phyloP scores from a whole-genome alignment of 371 early-diverging fungal species.

The Apophysomyces sp. region DNA sequence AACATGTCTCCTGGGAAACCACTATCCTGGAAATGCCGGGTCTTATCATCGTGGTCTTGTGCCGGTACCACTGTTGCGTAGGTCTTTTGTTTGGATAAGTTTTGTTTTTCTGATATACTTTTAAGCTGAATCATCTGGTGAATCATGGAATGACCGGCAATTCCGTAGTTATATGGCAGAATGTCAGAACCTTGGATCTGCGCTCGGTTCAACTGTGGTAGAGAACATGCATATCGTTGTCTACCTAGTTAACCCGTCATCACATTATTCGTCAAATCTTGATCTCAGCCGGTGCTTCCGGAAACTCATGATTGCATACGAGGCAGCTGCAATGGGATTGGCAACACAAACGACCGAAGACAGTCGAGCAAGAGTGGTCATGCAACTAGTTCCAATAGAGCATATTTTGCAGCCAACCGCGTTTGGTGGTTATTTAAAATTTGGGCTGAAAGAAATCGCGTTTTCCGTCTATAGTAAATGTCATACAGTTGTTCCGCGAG shows the following conservation, averaged over 20 bases:
- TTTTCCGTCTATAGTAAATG: conserved; percentile 64
- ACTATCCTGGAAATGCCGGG: conserved; percentile 48
- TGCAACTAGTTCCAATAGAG: conserved; percentile 62
- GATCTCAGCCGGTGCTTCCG: conserved; percentile 57
- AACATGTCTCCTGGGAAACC: conserved; percentile 49
- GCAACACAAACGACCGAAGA: not conserved
- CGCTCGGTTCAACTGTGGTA: conserved; percentile 28
- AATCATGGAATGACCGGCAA: conserved; percentile 37
- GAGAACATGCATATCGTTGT: conserved; percentile 50
- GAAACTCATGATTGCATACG: conserved; percentile 37
- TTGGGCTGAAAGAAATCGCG: conserved; percentile 61
- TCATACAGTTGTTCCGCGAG: conserved; percentile 38
- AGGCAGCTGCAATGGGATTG: not conserved
- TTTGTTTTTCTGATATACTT: not conserved
- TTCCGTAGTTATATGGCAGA: conserved; percentile 51
- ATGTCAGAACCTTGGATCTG: conserved; percentile 49
- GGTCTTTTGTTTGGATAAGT: conserved; percentile 2
- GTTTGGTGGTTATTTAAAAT: conserved; percentile 54
- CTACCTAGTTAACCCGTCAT: conserved; percentile 59
- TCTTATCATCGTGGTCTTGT: conserved; percentile 51
- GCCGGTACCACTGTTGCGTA: conserved; percentile 51
- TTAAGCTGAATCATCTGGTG: conserved; percentile 11
- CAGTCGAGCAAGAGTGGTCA: conserved; percentile 29
- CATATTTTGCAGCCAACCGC: conserved; percentile 53
- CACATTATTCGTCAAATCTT: conserved; percentile 47